phyloP scores from a whole-genome alignment of 228 moss, liverwort and hornwort genomes.

The Sphagnum magellanicum region DNA sequence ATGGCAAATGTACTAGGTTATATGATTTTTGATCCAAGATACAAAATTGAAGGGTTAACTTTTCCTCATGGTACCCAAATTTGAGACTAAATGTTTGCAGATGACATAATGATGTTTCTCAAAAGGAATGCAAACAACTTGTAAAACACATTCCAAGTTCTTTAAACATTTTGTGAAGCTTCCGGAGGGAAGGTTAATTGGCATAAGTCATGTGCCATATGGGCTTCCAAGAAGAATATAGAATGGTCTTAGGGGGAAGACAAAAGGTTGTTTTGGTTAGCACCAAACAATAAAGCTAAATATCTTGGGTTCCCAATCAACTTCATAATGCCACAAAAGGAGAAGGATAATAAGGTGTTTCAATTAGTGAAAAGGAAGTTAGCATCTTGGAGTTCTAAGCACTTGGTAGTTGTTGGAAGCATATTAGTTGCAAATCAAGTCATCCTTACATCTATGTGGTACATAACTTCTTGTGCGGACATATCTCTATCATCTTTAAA shows the following conservation, averaged over 20 bases:
- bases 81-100: no score
- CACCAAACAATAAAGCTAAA: neutral
- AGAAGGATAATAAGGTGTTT: neutral
- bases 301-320: no score
- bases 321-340: neutral
- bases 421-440: neutral
- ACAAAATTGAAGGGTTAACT: neutral
- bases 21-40: neutral
- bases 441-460: conserved; percentile 3
- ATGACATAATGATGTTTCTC: no score
- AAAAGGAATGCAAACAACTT: no score
- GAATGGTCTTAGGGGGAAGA: neutral
- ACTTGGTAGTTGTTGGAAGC: neutral
- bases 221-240: neutral
- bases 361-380: neutral
- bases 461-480: neutral
- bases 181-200: conserved; percentile 1
- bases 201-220: neutral
- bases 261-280: neutral
- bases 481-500: neutral
- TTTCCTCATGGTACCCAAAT: no score
- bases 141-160: no score
- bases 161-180: neutral
- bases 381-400: neutral
- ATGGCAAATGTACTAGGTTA: neutral